Evolutionary conservation across 139 green algal species (phyloP).

Genomic region (Dunaliella primolecta): DNA sequence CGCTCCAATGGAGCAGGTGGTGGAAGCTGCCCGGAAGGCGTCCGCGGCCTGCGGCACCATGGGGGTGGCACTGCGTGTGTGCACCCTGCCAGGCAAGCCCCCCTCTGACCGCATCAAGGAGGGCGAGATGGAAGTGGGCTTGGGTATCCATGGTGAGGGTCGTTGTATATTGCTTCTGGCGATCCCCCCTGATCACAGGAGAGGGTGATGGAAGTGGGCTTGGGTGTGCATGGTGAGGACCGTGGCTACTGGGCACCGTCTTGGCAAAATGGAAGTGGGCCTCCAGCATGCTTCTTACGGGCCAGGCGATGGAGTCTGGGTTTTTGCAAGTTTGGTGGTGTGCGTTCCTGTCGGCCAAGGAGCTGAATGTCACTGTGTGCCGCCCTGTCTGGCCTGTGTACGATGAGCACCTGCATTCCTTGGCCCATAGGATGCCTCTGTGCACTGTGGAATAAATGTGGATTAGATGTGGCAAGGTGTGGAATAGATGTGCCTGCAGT

Average conservation of each 20-base stretch:
- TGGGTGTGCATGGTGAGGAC: not conserved
- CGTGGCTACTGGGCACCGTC: not conserved
- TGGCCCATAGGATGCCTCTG: too few relatives aligned
- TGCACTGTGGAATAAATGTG: too few relatives aligned
- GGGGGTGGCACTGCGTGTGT: slow-evolving; percentile 63
- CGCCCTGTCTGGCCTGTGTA: too few relatives aligned
- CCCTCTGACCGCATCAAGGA: slow-evolving; percentile 39
- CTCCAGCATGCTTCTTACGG: too few relatives aligned
- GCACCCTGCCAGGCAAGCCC: slow-evolving; percentile 61
- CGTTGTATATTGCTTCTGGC: not conserved
- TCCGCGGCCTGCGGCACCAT: slow-evolving; percentile 55
- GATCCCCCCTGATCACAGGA: too few relatives aligned
- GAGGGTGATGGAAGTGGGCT: not conserved
- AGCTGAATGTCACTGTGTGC: too few relatives aligned
- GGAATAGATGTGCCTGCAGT: too few relatives aligned
- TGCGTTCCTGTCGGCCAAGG: too few relatives aligned
- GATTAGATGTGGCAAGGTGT: too few relatives aligned
- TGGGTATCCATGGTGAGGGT: slow-evolving; percentile 79
- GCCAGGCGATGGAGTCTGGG: too few relatives aligned
- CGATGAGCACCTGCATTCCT: too few relatives aligned
- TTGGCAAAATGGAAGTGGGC: not conserved
- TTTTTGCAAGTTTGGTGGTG: too few relatives aligned
- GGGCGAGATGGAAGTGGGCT: slow-evolving; percentile 75
- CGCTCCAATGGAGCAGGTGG: slow-evolving; percentile 51
- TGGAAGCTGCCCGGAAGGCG: slow-evolving; percentile 36